Percentiles rank a stretch among this genome's conserved stretches.
Conservation (phyloP, 768 basidiomycete genomes). For the Fibroporia radiculosa region DNA sequence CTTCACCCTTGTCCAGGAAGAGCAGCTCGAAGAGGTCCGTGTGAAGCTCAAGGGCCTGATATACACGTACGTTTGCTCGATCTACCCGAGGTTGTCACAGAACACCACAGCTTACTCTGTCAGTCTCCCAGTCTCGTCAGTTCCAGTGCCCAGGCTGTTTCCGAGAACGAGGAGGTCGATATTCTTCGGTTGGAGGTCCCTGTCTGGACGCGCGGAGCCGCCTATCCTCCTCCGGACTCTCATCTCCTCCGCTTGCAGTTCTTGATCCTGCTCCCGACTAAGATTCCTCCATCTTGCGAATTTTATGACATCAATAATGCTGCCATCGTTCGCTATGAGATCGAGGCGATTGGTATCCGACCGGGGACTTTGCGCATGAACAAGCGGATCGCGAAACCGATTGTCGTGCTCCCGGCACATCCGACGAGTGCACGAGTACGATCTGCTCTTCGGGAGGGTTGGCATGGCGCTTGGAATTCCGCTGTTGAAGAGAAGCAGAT, state of each 20-base stretch:
- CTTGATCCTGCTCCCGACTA: conserved; percentile 2
- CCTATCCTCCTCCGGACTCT: conserved; percentile 6
- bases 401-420: conserved; percentile 8
- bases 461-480: conserved; percentile 2
- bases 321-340: conserved; percentile 4
- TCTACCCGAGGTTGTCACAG: neutral
- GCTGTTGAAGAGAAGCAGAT: neutral
- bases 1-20: conserved; percentile 3
- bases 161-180: neutral
- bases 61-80: conserved; percentile 5
- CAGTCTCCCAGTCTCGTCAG: neutral
- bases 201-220: conserved; percentile 3
- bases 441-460: neutral
- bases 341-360: conserved; percentile 12
- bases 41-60: conserved; percentile 8
- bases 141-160: neutral
- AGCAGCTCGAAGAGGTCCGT: conserved; percentile 6
- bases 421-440: neutral
- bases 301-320: neutral
- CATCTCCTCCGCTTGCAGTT: conserved; percentile 11
- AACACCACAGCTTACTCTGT: neutral
- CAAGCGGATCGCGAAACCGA: neutral
- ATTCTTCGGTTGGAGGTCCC: conserved; percentile 2
- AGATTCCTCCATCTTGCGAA: conserved; percentile 8
- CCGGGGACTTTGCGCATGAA: conserved; percentile 3